Evolutionary conservation across 1,139 yeast genomes (phyloP), one percentile per base, ranked within the genome.

Genomic region (Debaryomycetaceae sp.): DNA sequence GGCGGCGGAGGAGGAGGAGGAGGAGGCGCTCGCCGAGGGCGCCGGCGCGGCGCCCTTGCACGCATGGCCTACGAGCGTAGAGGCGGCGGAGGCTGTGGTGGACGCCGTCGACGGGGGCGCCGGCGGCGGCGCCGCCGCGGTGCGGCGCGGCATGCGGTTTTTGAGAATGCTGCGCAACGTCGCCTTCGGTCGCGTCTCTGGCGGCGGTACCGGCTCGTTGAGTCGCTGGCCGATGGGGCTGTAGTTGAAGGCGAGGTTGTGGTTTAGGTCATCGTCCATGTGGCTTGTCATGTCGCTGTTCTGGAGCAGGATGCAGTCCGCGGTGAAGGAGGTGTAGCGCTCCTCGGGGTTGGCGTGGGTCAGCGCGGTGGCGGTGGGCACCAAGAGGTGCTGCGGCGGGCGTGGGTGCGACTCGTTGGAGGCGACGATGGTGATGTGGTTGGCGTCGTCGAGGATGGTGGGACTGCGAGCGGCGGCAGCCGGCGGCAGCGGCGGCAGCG

Each of bases 281-380:
- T 30, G 31, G 14, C 32, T 27, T 16, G 69, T 63, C 69, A 63
- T 61, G 32, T 63, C 71, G 40, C 65, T 57, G 40, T 61, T 60
- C 43, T 51, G 65, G 27, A 64, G 49, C 16, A 65, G 57, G 12
- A 64, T 56, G 31, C 69, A 63, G 32, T 62, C 68, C 16, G 68
- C 46, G 18, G 61, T 58, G 46, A 59, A 58, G 10, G 61, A 51
- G 9, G 53, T 47, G 40, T 58, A 58, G 22, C 57, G 39, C 18
- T 44, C 53, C 15, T 40, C 31, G 4, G 20, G 23, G 9, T 6
- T 9, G 34, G 27, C 27, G 23, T 25, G 25, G 18, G 29, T 23
- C 27, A 37, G 12, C 14, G 31, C 16, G 33, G 18, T 29, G 35
- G 10, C 26, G 24, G n/a, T n/a, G n/a, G n/a, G n/a, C n/a, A n/a